These are phyloP conservation scores for Tricholoma sp. DNA, from an alignment of 768 basidiomycete genomes.

Conservation along the genomic window DNA sequence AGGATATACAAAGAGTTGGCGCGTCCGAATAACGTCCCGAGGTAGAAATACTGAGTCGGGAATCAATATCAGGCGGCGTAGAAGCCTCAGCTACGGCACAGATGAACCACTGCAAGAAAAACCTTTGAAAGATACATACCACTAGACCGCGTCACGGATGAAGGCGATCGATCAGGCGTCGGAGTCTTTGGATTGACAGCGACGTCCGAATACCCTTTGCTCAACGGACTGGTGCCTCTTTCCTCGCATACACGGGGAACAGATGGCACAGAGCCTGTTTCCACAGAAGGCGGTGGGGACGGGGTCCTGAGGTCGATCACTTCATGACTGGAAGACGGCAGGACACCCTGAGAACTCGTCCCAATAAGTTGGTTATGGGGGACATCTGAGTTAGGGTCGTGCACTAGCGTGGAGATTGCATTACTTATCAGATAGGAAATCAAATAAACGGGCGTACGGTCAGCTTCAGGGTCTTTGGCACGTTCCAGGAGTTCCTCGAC, in stretches of 20 bases:
- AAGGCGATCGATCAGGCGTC: neutral
- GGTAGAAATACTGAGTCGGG: neutral
- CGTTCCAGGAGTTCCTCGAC: constrained; percentile 19
- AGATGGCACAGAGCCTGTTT: neutral
- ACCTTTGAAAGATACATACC: neutral
- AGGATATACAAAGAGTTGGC: neutral
- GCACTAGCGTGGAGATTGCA: too few species aligned
- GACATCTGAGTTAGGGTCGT: too few species aligned
- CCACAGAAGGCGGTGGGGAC: neutral
- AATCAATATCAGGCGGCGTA: neutral
- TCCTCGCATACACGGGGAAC: neutral
- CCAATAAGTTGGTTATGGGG: neutral
- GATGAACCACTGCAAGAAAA: neutral
- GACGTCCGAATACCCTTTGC: neutral
- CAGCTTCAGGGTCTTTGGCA: constrained; percentile 16
- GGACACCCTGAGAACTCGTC: neutral
- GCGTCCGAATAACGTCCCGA: constrained; percentile 1
- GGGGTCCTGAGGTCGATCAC: neutral
- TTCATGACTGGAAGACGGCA: neutral
- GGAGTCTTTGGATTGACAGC: constrained; percentile 1
- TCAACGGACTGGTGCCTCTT: neutral
- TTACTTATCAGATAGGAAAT: neutral
- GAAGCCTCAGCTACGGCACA: neutral
- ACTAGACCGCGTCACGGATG: neutral
- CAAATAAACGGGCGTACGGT: constrained; percentile 2